These are phyloP conservation scores for Pilaira anomala DNA, from an alignment of 192 early-diverging fungal genomes.

Conservation along the genomic window DNA sequence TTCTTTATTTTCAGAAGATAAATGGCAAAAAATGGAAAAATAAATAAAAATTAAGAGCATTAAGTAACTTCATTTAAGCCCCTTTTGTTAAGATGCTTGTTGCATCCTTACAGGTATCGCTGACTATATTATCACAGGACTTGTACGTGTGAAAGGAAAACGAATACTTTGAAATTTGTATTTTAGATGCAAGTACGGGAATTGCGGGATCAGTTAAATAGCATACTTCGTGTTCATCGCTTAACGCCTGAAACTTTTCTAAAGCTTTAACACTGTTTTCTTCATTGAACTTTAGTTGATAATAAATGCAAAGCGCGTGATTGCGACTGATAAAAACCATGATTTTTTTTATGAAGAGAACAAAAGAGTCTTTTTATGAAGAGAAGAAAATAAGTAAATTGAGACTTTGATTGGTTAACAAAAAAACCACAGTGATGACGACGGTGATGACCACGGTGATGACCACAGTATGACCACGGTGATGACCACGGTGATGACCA, in stretches of 20 bases:
- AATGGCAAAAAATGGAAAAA: not conserved
- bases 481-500: constrained; percentile 4
- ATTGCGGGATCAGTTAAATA: constrained; percentile 8
- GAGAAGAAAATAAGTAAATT: not conserved
- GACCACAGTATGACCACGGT: not conserved
- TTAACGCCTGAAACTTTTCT: constrained; percentile 11
- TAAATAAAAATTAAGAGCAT: constrained; percentile 5
- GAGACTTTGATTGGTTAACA: constrained; percentile 4
- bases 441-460: too few relatives aligned
- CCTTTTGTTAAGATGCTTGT: not conserved
- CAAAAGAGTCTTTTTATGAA: too few relatives aligned
- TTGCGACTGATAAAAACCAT: constrained; percentile 9
- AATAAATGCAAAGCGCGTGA: constrained; percentile 8
- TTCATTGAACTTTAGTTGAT: constrained; percentile 13
- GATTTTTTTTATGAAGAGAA: too few relatives aligned
- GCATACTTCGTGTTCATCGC: constrained; percentile 1
- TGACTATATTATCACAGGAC: constrained; percentile 7
- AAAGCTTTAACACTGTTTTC: constrained; percentile 10
- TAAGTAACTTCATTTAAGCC: constrained; percentile 7
- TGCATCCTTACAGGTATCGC: not conserved
- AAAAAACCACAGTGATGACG: too few relatives aligned
- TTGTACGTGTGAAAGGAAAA: constrained; percentile 1
- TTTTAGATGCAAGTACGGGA: constrained; percentile 1
- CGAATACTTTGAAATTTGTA: constrained; percentile 4
- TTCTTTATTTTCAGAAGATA: constrained; percentile 10